A percentile compares a stretch with the other conserved stretches of the same genome.
Conservation (phyloP, 306 rosid genomes). For the Quercus parvula region DNA sequence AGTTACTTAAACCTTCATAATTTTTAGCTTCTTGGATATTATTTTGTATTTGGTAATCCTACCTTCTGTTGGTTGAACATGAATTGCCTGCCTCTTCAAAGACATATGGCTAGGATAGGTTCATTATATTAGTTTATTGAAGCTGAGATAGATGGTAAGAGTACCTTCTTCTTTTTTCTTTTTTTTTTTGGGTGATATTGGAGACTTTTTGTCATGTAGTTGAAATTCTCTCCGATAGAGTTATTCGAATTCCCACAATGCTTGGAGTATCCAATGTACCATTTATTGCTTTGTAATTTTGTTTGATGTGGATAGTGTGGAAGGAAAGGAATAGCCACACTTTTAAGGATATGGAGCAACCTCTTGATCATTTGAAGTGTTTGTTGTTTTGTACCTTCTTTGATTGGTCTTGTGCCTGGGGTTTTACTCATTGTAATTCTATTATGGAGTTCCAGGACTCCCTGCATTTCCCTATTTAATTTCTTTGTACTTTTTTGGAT, state of each 20-base stretch:
- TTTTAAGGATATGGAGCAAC: too few species aligned
- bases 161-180: neutral
- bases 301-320: neutral
- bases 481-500: too few species aligned
- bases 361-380: too few species aligned
- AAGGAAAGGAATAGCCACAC: too few species aligned
- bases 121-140: neutral
- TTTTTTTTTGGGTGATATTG: neutral
- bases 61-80: neutral
- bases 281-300: neutral
- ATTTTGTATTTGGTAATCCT: neutral
- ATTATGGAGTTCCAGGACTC: too few species aligned
- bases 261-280: neutral
- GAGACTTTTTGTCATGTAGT: neutral
- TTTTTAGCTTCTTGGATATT: neutral
- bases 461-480: too few species aligned
- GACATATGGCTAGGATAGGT: neutral
- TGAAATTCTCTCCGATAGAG: neutral
- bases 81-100: neutral
- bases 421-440: too few species aligned
- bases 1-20: constrained; percentile 28
- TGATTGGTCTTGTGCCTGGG: too few species aligned
- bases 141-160: neutral
- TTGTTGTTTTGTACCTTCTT: too few species aligned
- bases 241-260: neutral